phyloP scores from a whole-genome alignment of 805 yeast genomes.

The Candida cerambycidarum region DNA sequence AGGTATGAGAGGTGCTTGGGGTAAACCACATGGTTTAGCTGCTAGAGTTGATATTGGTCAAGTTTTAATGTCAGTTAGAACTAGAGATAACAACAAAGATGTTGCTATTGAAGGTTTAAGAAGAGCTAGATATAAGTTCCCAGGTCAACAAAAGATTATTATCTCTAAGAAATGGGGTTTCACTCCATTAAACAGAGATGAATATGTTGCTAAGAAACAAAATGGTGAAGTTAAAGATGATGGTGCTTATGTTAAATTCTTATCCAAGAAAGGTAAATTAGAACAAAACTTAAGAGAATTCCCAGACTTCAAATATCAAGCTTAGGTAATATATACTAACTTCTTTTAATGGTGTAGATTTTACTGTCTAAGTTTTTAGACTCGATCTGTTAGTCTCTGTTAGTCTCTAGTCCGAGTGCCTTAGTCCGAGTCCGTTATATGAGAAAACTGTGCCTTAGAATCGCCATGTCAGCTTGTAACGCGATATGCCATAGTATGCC shows the following conservation, averaged over 20 bases:
- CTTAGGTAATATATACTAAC: conserved; percentile 16
- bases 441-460: too few relatives aligned
- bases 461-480: too few relatives aligned
- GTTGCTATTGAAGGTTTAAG: conserved; percentile 98
- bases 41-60: conserved; percentile 99
- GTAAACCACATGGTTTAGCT: conserved; percentile 99
- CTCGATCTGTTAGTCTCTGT: too few relatives aligned
- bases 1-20: conserved; percentile 99
- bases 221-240: conserved; percentile 99
- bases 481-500: too few relatives aligned
- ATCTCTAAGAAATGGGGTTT: conserved; percentile 99
- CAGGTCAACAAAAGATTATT: conserved; percentile 99
- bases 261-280: conserved; percentile 93
- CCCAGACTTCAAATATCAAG: conserved; percentile 79
- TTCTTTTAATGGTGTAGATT: neutral
- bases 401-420: too few relatives aligned
- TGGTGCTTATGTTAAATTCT: conserved; percentile 99
- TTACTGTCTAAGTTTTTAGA: too few relatives aligned
- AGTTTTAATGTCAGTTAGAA: conserved; percentile 95
- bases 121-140: conserved; percentile 99
- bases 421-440: too few relatives aligned
- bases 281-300: conserved; percentile 87
- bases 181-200: conserved; percentile 98
- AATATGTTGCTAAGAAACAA: conserved; percentile 90
- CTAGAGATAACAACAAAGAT: conserved; percentile 97